Base-by-base conservation (phyloP, 805 yeast genomes). In the Cyberlindnera mrakii region DNA sequence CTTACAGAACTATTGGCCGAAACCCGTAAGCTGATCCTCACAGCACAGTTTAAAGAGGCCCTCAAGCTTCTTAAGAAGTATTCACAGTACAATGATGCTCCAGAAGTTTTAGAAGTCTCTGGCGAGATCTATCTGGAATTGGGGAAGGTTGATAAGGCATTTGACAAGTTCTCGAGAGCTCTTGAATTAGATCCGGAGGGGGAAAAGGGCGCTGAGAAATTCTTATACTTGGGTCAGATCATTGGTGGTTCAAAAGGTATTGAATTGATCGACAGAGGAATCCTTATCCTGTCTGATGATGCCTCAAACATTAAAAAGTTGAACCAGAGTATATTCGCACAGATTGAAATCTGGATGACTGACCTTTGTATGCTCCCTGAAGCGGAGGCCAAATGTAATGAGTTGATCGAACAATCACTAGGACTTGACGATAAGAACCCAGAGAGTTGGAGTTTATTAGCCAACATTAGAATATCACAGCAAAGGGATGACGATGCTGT, bases 311-410 rank as follows among this genome's bases (percentile, higher is more conserved):
- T 74, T 16, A 75, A 75, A 49, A 85, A 84, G 58, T 59, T 87
- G 38, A 78, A 83, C 49, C 85, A 81, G 57, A 96, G 91, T 0
- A 67, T 87, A 23, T 80, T 91, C 52, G 82, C 96, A 6, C 75
- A 83, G 67, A 85, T 93, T 56, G 99, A 91, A 64, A 84, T 87
- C 44, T 90, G 96, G 96, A 87, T 89, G 97, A 91, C 98, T 1
- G 97, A 91, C 67, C 68, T 90, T 50, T 90, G 98, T 68, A 88
- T 90, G 96, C 95, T 87, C 55, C 79, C 79, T 3, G 80, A 82
- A 51, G 98, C 98, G 2, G 98, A 93, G 64, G 18, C 61, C 8
- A 74, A 78, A 60, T 93, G 98, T 65, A 85, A 89, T 53, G 71
- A 71, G 43, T 70, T 86, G 50, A 82, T 90, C 42, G 63, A 74